Conservation (phyloP, 2,329 filamentous ascomycete species). For the Diaporthe sp. region DNA sequence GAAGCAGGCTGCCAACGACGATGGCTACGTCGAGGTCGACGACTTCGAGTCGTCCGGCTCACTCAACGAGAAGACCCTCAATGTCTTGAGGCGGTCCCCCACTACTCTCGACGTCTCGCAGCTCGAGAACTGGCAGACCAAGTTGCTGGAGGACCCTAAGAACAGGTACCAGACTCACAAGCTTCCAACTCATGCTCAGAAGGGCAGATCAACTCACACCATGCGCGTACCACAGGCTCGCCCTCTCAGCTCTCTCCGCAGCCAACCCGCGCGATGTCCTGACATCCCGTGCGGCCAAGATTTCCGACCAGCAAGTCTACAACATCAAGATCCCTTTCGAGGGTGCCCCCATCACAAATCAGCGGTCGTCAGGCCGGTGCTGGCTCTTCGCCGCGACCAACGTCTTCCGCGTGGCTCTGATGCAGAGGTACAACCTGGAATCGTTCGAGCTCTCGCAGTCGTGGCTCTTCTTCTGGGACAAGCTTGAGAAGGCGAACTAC, state of each 20-base stretch:
- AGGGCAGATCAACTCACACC: slow-evolving; percentile 55
- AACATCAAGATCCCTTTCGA: slow-evolving; percentile 87
- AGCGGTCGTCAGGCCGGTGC: slow-evolving; percentile 85
- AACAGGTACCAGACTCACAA: slow-evolving; percentile 64
- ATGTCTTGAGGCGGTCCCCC: slow-evolving; percentile 49
- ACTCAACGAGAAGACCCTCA: slow-evolving; percentile 51
- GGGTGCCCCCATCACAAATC: slow-evolving; percentile 87
- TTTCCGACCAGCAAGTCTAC: slow-evolving; percentile 84
- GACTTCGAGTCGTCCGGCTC: slow-evolving; percentile 46
- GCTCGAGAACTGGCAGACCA: slow-evolving; percentile 71
- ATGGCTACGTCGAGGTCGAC: slow-evolving; percentile 68
- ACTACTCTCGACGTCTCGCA: slow-evolving; percentile 66
- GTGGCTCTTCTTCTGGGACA: slow-evolving; percentile 95
- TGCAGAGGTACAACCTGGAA: slow-evolving; percentile 84
- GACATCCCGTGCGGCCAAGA: slow-evolving; percentile 71
- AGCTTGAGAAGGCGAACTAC: slow-evolving; percentile 91
- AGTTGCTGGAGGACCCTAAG: slow-evolving; percentile 75
- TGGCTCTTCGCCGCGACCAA: slow-evolving; percentile 96
- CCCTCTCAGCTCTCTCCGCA: slow-evolving; percentile 78
- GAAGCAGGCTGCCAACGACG: slow-evolving; percentile 53
- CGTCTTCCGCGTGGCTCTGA: slow-evolving; percentile 88
- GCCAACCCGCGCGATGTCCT: slow-evolving; percentile 78
- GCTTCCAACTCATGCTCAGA: background rate
- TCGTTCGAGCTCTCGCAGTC: slow-evolving; percentile 89
- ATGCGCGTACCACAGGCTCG: slow-evolving; percentile 67